Conservation (phyloP, 164 flowering plant genomes). For the Chloranthus sessilifolius region DNA sequence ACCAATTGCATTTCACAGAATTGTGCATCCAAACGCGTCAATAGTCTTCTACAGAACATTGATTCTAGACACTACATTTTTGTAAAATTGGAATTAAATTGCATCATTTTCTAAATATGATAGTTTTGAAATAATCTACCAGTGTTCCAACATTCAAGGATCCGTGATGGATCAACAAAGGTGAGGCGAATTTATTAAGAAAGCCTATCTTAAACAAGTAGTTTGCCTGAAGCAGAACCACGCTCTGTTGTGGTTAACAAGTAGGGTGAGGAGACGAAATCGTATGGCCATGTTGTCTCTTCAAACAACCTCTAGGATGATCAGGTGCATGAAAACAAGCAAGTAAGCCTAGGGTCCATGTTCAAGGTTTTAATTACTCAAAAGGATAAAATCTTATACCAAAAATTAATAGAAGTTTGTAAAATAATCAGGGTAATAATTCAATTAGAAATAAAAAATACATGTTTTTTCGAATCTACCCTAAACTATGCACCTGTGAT, state of each 20-base stretch:
- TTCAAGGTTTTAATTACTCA: too few species aligned
- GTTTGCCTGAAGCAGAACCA: conserved; percentile 37
- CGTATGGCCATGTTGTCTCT: conserved; percentile 43
- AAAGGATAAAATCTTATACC: background rate
- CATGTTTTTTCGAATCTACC: conserved; percentile 56
- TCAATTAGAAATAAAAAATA: conserved; percentile 5
- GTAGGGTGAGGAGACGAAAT: conserved; percentile 37
- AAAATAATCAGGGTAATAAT: background rate
- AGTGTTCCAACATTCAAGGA: too few species aligned
- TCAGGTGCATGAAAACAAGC: conserved; percentile 8
- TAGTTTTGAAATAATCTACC: too few species aligned
- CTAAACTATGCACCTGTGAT: conserved; percentile 30
- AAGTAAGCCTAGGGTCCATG: too few species aligned
- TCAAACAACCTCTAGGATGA: conserved; percentile 33
- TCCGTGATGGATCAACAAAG: too few species aligned
- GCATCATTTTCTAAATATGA: too few species aligned
- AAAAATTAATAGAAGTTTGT: background rate
- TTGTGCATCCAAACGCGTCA: too few species aligned
- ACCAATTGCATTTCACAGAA: too few species aligned
- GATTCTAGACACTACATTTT: too few species aligned
- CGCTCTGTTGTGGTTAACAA: conserved; percentile 32
- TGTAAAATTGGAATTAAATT: too few species aligned
- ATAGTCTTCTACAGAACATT: too few species aligned
- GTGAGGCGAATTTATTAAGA: background rate
- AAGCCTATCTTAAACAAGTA: conserved; percentile 38